phyloP scores from a whole-genome alignment of 768 basidiomycete species.

The Cystofilobasidium capitatum region DNA sequence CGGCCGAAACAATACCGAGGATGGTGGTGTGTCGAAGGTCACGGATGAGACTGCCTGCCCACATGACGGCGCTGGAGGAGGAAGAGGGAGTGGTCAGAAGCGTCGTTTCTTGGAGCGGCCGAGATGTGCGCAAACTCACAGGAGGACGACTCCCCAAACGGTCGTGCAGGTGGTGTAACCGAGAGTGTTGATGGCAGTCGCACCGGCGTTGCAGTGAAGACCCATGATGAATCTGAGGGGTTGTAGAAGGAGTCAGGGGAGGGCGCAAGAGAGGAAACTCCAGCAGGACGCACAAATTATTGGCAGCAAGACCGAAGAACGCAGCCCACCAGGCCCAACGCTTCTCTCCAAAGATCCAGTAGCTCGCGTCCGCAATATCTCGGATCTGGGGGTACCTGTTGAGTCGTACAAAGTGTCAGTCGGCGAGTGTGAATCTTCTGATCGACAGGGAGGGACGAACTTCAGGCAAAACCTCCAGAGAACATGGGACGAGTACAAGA shows the following conservation, averaged over 20 bases:
- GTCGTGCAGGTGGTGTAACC: slow-evolving; percentile 29
- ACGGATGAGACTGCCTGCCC: slow-evolving; percentile 27
- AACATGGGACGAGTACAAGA: slow-evolving; percentile 30
- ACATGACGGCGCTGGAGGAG: slow-evolving; percentile 21
- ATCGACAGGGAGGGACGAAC: background rate
- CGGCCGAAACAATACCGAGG: slow-evolving; percentile 24
- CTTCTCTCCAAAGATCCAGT: slow-evolving; percentile 7
- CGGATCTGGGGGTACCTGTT: slow-evolving; percentile 17
- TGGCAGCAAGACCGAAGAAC: slow-evolving; percentile 29
- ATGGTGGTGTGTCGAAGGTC: slow-evolving; percentile 28
- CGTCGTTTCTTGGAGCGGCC: background rate
- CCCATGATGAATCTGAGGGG: slow-evolving; percentile 30
- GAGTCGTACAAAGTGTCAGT: no score
- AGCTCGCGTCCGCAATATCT: slow-evolving; percentile 31
- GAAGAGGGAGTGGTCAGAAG: background rate
- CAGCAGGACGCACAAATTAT: no score
- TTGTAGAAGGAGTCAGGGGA: background rate
- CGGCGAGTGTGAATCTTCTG: background rate
- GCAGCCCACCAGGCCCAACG: background rate
- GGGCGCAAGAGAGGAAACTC: no score
- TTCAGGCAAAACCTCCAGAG: slow-evolving; percentile 28
- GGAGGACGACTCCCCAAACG: slow-evolving; percentile 29
- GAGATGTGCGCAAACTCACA: slow-evolving; percentile 15
- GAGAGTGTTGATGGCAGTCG: slow-evolving; percentile 26
- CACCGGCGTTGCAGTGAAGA: slow-evolving; percentile 28